Conservation (phyloP, 1,139 yeast species). For the Scheffersomyces segobiensis region DNA sequence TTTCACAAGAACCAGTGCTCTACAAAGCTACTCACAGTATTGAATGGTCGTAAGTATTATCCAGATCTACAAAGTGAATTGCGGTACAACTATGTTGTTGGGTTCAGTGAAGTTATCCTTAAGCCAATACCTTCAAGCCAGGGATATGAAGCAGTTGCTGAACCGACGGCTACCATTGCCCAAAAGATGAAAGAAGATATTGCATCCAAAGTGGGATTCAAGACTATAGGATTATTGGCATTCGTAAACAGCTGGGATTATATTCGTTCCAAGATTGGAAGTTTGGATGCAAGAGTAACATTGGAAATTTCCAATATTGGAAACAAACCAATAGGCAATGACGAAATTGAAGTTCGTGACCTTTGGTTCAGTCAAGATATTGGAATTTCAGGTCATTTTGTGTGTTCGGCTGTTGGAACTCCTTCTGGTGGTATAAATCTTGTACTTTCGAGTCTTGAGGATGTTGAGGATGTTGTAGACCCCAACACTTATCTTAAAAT, state of each 20-base stretch:
- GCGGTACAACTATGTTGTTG: slow-evolving; percentile 20
- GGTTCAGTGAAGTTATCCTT: slow-evolving; percentile 7
- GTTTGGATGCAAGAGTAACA: slow-evolving; percentile 14
- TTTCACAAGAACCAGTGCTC: slow-evolving; percentile 11
- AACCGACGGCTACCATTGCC: slow-evolving; percentile 8
- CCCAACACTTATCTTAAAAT: slow-evolving; percentile 1
- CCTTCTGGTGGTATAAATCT: slow-evolving; percentile 23
- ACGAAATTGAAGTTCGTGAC: slow-evolving; percentile 19
- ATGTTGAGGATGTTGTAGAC: slow-evolving; percentile 6
- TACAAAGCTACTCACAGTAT: slow-evolving; percentile 13
- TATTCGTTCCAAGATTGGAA: slow-evolving; percentile 4
- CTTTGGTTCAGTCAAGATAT: slow-evolving; percentile 27
- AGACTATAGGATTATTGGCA: slow-evolving; percentile 19
- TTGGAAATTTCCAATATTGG: slow-evolving; percentile 34
- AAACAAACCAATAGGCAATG: slow-evolving; percentile 5
- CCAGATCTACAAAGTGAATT: slow-evolving; percentile 13
- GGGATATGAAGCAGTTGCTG: slow-evolving; percentile 3
- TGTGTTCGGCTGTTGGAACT: slow-evolving; percentile 20
- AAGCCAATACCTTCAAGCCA: slow-evolving; percentile 3
- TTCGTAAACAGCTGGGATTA: slow-evolving; percentile 13
- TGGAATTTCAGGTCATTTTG: slow-evolving; percentile 22
- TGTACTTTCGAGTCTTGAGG: slow-evolving; percentile 18
- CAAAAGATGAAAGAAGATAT: slow-evolving; percentile 10
- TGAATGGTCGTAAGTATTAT: slow-evolving; percentile 28
- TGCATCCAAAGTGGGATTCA: slow-evolving; percentile 14